Percentiles rank a stretch among this genome's conserved stretches.
phyloP scores from a whole-genome alignment of 2,329 filamentous ascomycete genomes.

The Pseudopithomyces maydicus region DNA sequence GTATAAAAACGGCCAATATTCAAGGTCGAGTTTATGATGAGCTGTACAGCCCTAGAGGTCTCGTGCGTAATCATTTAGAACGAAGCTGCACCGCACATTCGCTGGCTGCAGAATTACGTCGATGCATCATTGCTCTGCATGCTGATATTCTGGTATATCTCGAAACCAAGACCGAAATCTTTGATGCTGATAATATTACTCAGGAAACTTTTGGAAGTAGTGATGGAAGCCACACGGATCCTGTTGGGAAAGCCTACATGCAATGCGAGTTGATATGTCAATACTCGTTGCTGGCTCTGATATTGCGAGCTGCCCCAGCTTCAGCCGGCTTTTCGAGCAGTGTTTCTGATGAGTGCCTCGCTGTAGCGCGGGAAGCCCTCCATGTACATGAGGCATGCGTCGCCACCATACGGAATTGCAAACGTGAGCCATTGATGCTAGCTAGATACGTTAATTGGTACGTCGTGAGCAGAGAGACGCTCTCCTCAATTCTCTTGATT shows the following conservation, averaged over 20 bases:
- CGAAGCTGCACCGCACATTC: conserved; percentile 17
- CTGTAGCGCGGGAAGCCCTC: conserved; percentile 37
- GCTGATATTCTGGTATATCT: conserved; percentile 12
- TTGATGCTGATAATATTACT: neutral
- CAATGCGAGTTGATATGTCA: conserved; percentile 44
- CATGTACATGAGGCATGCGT: conserved; percentile 44
- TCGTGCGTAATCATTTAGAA: conserved; percentile 16
- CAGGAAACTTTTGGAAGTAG: conserved; percentile 2
- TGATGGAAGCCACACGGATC: conserved; percentile 19
- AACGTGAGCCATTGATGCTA: conserved; percentile 29
- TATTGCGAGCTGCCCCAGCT: conserved; percentile 35
- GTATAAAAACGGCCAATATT: conserved; percentile 25
- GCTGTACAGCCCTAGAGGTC: conserved; percentile 36
- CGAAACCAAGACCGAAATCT: neutral
- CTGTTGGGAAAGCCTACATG: conserved; percentile 38
- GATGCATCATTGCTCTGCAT: conserved; percentile 19
- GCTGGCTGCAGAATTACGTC: conserved; percentile 24
- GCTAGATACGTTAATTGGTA: conserved; percentile 46
- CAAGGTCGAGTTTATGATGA: conserved; percentile 41
- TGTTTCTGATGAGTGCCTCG: conserved; percentile 34
- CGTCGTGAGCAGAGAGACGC: neutral
- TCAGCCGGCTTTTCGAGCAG: conserved; percentile 14
- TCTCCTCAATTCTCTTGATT: neutral
- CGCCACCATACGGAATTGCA: conserved; percentile 22
- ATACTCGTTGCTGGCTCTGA: conserved; percentile 40